Evolutionary conservation across 2,329 filamentous ascomycete genomes (phyloP), one percentile per base, ranked within the genome.

Genomic region (Chaetomium olivaceum): DNA sequence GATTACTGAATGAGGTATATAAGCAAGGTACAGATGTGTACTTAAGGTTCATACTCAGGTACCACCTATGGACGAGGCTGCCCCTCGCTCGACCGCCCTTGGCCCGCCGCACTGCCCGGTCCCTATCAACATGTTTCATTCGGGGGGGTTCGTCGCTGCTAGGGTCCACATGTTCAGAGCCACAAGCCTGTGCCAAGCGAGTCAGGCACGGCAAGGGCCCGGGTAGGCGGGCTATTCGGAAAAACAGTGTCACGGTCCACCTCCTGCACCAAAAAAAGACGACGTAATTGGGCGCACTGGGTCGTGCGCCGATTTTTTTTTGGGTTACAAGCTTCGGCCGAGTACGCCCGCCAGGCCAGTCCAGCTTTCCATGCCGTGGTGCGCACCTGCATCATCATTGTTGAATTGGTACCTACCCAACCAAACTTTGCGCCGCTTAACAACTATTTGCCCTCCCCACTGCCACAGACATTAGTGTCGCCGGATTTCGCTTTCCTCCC

Each of bases 261-360:
- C 39, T 12, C 7, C 57, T 29, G 39, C 50, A 29, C 36, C 48
- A 5, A 43, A 7, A 43, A 7, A 14, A 19, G 39, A 43, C 39
- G 50, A 60, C 64, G 66, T 56, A 67, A 65, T 65, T 67, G 66
- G 66, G 65, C 50, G 55, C 55, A 54, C 58, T 31, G 19, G 46
- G 7, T 23, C 27, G 25, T 29, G 55, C 58, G 56, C 48, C 48
- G 67, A 66, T 69, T 71, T 71, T 72, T 73, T 72, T 71, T 66
- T 36, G 33, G 39, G 65, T 59, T 64, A 63, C 61, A 65, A 68
- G 67, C 66, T 69, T 58, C 55, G 51, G 59, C 59, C 48, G 36
- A 67, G 50, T 43, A 58, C 52, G 57, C 58, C 58, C 33, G 58
- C 31, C 31, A 39, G 29, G 14, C 31, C 19, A 56, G 51, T 58